Conservation (phyloP, 495 filamentous ascomycete species). For the Podospora bellae-mahoneyi region DNA sequence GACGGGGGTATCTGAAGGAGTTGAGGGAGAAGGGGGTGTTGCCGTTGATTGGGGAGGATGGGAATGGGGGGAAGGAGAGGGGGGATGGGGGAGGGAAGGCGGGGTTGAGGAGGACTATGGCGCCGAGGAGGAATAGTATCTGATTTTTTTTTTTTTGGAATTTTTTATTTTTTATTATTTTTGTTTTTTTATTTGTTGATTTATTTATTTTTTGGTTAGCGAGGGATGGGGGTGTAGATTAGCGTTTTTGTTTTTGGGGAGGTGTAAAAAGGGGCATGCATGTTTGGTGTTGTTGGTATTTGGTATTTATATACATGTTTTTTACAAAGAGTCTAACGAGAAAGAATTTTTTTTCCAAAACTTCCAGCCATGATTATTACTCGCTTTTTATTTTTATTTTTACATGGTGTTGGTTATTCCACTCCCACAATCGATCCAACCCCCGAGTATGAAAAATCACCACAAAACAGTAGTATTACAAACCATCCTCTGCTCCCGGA, state of each 20-base stretch:
- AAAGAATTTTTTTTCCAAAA: too few species aligned
- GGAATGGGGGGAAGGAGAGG: conserved; percentile 64
- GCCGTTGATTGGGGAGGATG: conserved; percentile 65
- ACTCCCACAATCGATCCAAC: neutral
- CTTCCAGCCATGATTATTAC: too few species aligned
- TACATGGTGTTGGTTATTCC: neutral
- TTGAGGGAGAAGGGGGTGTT: conserved; percentile 73
- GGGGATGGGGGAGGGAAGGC: conserved; percentile 66
- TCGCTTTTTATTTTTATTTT: too few species aligned
- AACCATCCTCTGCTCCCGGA: neutral
- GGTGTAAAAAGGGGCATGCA: too few species aligned
- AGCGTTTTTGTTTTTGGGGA: too few species aligned
- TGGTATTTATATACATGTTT: too few species aligned
- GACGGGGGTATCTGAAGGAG: conserved; percentile 69
- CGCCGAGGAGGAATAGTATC: conserved; percentile 88
- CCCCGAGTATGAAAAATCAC: neutral
- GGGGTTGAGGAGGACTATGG: conserved; percentile 87
- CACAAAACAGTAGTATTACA: conserved; percentile 1
- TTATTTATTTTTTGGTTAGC: neutral
- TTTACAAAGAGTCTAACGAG: too few species aligned
- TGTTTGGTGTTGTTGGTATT: too few species aligned
- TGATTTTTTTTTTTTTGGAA: conserved; percentile 30
- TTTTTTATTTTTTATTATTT: too few species aligned
- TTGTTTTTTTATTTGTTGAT: too few species aligned
- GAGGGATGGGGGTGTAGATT: too few species aligned